These are phyloP conservation scores for Penicillium sumatraense DNA, from an alignment of 2,329 filamentous ascomycete species.

Conservation along the genomic window DNA sequence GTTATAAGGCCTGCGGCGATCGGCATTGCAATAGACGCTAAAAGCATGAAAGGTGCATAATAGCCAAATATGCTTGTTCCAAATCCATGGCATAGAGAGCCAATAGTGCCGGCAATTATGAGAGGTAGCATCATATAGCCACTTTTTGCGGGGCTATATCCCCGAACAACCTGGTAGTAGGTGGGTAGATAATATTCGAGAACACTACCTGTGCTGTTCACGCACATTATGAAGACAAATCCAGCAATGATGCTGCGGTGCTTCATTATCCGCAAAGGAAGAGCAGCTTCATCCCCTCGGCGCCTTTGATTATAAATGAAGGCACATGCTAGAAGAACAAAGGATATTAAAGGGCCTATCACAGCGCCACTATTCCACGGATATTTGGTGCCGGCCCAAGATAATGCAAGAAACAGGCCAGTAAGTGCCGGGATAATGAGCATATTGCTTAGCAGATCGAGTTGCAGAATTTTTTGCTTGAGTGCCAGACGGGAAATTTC, in stretches of 20 bases:
- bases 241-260: constrained; percentile 12
- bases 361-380: constrained; percentile 56
- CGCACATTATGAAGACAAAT: constrained; percentile 11
- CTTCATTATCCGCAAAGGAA: constrained; percentile 9
- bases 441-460: constrained; percentile 57
- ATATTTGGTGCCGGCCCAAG: constrained; percentile 61
- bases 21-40: constrained; percentile 35
- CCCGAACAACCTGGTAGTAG: constrained; percentile 53
- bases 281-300: constrained; percentile 4
- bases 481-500: not conserved
- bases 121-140: constrained; percentile 47
- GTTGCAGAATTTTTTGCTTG: constrained; percentile 31
- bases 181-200: constrained; percentile 37
- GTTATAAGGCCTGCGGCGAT: constrained; percentile 48
- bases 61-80: constrained; percentile 37
- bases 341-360: constrained; percentile 58
- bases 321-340: constrained; percentile 47
- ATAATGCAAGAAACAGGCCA: constrained; percentile 59
- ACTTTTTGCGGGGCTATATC: constrained; percentile 44
- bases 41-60: constrained; percentile 43
- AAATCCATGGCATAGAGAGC: constrained; percentile 34
- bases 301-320: constrained; percentile 17
- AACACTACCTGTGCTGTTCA: constrained; percentile 7
- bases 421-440: constrained; percentile 59
- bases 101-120: constrained; percentile 37